These are phyloP conservation scores for Stagonosporopsis tanaceti DNA, from an alignment of 2,329 filamentous ascomycete genomes.

Conservation along the genomic window DNA sequence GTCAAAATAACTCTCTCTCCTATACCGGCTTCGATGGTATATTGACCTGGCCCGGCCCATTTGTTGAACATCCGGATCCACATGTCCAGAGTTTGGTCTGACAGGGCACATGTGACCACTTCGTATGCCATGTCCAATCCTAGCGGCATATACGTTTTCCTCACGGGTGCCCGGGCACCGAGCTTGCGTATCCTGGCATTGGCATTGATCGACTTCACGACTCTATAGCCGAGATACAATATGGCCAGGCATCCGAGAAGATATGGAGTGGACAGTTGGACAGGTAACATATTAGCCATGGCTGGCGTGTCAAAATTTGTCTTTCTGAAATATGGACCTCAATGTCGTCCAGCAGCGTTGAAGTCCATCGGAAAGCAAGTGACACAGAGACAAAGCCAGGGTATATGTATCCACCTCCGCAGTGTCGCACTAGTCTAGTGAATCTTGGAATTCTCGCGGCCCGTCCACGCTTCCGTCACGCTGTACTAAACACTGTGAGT, in stretches of 20 bases:
- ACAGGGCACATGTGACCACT: conserved; percentile 62
- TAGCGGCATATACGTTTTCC: conserved; percentile 50
- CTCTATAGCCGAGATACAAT: conserved; percentile 31
- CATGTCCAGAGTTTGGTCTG: conserved; percentile 66
- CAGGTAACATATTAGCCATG: conserved; percentile 34
- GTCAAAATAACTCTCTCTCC: conserved; percentile 75
- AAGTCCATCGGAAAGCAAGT: background rate
- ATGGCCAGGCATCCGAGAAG: conserved; percentile 32
- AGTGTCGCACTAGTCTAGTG: conserved; percentile 13
- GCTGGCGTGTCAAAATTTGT: conserved; percentile 4
- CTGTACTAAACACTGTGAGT: background rate
- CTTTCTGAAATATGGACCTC: background rate
- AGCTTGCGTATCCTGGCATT: conserved; percentile 52
- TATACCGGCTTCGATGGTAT: conserved; percentile 68
- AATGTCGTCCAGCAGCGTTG: background rate
- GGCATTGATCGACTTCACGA: conserved; percentile 30
- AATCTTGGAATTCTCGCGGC: background rate
- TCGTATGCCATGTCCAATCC: conserved; percentile 71
- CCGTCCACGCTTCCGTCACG: conserved; percentile 4
- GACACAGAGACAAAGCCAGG: conserved; percentile 1
- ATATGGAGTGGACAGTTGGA: conserved; percentile 31
- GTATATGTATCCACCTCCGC: conserved; percentile 13
- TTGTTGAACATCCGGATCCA: conserved; percentile 65
- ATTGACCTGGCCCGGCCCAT: conserved; percentile 50
- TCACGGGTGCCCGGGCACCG: conserved; percentile 55